Evolutionary conservation across 352 stramenopile species (phyloP).

Genomic region (Globisporangium solare): DNA sequence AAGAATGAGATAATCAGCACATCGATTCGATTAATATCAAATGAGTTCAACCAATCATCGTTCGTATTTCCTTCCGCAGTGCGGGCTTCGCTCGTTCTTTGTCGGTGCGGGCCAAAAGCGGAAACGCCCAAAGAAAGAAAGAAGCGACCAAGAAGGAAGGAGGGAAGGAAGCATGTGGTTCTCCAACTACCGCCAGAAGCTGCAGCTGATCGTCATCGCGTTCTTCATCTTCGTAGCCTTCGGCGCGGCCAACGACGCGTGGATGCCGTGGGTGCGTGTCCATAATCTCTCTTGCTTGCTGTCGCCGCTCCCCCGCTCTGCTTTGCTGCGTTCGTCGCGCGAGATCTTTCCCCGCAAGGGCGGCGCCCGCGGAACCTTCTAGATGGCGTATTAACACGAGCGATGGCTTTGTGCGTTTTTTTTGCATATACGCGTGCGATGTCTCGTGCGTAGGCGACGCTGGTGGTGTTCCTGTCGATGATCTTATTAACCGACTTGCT

Average conservation of each 20-base stretch:
- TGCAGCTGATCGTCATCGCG: slow-evolving; percentile 74
- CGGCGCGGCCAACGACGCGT: slow-evolving; percentile 59
- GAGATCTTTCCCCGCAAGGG: slow-evolving; percentile 3
- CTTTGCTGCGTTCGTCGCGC: not conserved
- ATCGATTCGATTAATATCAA: not conserved
- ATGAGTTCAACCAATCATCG: slow-evolving; percentile 1
- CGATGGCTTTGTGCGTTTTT: slow-evolving; percentile 2
- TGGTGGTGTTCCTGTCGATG: slow-evolving; percentile 75
- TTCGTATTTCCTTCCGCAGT: not conserved
- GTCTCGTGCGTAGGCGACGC: slow-evolving; percentile 37
- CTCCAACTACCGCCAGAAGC: slow-evolving; percentile 67
- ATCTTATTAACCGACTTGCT: slow-evolving; percentile 67
- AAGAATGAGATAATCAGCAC: not conserved
- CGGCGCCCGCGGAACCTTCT: too few species aligned
- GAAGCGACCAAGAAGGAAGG: not conserved
- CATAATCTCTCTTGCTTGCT: not conserved
- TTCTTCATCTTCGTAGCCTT: slow-evolving; percentile 86
- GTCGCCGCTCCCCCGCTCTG: not conserved
- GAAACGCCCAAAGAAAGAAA: not conserved
- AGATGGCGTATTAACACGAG: not conserved
- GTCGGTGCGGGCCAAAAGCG: not conserved
- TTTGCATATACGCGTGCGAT: not conserved
- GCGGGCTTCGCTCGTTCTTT: not conserved
- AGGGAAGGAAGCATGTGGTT: slow-evolving; percentile 53
- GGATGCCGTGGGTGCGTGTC: slow-evolving; percentile 77